Percentiles rank a stretch among this genome's conserved stretches.
These are phyloP conservation scores for Ophiostoma pallidulum DNA, from an alignment of 2,329 filamentous ascomycete species.

Conservation along the genomic window DNA sequence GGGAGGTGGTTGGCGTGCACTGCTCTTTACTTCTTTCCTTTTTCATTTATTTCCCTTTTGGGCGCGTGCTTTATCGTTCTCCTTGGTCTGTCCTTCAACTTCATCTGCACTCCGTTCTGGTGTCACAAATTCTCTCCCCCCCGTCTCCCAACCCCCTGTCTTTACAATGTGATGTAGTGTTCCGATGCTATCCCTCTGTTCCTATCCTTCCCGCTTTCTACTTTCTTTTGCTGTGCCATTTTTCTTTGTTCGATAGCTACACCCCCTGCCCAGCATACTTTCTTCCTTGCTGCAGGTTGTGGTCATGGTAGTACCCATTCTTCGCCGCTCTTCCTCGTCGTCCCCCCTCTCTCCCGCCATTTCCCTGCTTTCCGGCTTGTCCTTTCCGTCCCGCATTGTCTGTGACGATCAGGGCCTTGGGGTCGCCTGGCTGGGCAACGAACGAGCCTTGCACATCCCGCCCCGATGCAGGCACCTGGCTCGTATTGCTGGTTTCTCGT, in stretches of 20 bases:
- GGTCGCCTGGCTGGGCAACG: not conserved
- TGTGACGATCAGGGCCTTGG: not conserved
- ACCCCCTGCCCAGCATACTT: too few species aligned
- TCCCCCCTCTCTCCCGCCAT: not conserved
- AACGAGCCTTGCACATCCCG: not conserved
- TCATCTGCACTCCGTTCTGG: not conserved
- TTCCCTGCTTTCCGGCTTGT: not conserved
- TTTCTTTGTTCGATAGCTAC: not conserved
- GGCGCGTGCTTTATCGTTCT: not conserved
- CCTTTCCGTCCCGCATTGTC: not conserved
- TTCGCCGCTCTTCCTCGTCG: not conserved
- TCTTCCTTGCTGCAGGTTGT: too few species aligned
- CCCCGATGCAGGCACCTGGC: not conserved
- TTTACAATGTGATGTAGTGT: too few species aligned
- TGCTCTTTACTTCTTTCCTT: not conserved
- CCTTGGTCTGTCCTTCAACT: not conserved
- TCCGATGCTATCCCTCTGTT: not conserved
- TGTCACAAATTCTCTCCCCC: too few species aligned
- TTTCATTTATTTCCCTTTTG: slow-evolving; percentile 7
- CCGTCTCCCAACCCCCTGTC: too few species aligned
- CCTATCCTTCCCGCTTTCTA: not conserved
- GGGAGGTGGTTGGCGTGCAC: not conserved
- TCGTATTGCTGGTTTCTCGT: too few species aligned
- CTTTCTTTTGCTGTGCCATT: too few species aligned
- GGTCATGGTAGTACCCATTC: not conserved